Conservation (phyloP, 23 red algal species). For the Gracilariopsis chorda region DNA sequence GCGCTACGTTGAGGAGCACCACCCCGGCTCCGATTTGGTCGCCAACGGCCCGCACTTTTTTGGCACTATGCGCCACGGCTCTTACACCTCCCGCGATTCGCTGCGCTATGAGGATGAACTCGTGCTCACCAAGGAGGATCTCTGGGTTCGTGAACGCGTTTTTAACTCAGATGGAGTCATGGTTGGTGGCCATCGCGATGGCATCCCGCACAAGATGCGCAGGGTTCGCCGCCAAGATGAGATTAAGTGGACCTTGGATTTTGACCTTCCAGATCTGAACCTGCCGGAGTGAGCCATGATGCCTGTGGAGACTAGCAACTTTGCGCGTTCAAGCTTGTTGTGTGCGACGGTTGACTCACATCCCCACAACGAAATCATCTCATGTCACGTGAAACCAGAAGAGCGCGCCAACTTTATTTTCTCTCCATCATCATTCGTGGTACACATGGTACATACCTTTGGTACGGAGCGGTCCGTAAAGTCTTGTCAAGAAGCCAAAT, state of each 20-base stretch:
- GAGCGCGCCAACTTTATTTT: too few species aligned
- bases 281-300: neutral
- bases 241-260: constrained; percentile 61
- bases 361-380: too few species aligned
- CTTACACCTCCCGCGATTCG: constrained; percentile 7
- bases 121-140: constrained; percentile 55
- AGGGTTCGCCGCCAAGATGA: constrained; percentile 38
- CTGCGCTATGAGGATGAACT: constrained; percentile 60
- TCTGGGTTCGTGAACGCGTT: constrained; percentile 61
- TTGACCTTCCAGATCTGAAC: constrained; percentile 14
- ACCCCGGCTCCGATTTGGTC: neutral
- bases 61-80: constrained; percentile 49
- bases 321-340: too few species aligned
- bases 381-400: too few species aligned
- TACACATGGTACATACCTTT: too few species aligned
- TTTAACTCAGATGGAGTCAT: constrained; percentile 40
- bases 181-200: constrained; percentile 59
- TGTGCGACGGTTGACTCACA: too few species aligned
- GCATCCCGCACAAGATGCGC: constrained; percentile 65
- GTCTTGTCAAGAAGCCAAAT: too few species aligned
- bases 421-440: too few species aligned
- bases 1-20: neutral
- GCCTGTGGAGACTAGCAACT: neutral
- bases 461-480: too few species aligned
- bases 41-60: constrained; percentile 52